Conservation (phyloP, 768 basidiomycete genomes). For the Boletus huronensis region DNA sequence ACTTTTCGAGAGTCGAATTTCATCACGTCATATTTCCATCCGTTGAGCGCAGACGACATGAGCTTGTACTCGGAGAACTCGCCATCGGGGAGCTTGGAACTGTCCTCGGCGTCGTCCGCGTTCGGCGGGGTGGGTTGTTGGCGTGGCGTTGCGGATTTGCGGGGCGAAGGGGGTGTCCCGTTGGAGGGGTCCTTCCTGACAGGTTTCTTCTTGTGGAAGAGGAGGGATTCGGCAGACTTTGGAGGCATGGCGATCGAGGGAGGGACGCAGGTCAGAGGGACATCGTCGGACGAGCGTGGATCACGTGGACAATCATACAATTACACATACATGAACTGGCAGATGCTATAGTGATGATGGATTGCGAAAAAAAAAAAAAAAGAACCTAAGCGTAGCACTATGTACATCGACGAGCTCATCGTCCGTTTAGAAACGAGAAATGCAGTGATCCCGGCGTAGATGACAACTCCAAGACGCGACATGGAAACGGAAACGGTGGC, state of each 20-base stretch:
- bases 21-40: slow-evolving; percentile 92
- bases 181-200: slow-evolving; percentile 26
- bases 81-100: slow-evolving; percentile 58
- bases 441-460: slow-evolving; percentile 23
- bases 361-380: slow-evolving; percentile 6
- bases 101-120: slow-evolving; percentile 49
- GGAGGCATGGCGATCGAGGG: no score
- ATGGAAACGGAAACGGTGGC: slow-evolving; percentile 2
- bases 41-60: slow-evolving; percentile 74
- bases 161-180: slow-evolving; percentile 23
- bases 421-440: slow-evolving; percentile 26
- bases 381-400: slow-evolving; percentile 23
- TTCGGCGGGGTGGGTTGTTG: slow-evolving; percentile 39
- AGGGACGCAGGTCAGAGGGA: no score
- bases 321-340: slow-evolving; percentile 11
- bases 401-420: slow-evolving; percentile 28
- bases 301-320: slow-evolving; percentile 22
- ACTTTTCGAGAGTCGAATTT: slow-evolving; percentile 78
- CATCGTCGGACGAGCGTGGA: no score
- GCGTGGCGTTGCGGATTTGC: slow-evolving; percentile 38
- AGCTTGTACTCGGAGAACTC: slow-evolving; percentile 74
- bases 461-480: slow-evolving; percentile 11
- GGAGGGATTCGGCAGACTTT: slow-evolving; percentile 44
- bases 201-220: slow-evolving; percentile 65
- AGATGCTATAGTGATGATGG: slow-evolving; percentile 19